Conservation (phyloP, 2,329 filamentous ascomycete genomes). For the Venturia nashicola region DNA sequence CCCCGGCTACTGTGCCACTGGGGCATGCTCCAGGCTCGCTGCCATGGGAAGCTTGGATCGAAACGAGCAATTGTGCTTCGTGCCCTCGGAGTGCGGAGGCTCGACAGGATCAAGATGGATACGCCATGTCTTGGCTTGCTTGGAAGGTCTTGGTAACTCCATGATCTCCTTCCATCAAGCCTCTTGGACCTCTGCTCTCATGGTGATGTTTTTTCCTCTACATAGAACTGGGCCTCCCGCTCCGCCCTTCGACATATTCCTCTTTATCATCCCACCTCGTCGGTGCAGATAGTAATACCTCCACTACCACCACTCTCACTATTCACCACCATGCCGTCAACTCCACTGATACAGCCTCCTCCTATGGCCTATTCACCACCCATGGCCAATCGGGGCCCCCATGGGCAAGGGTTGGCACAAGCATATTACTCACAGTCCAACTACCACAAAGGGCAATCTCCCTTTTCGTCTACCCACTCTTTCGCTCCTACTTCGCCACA, state of each 20-base stretch:
- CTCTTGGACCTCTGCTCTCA: background rate
- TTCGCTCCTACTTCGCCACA: background rate
- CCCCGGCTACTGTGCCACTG: background rate
- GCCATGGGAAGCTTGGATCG: too few relatives aligned
- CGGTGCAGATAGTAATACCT: background rate
- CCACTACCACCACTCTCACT: background rate
- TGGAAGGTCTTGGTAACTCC: conserved; percentile 1
- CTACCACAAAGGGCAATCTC: background rate
- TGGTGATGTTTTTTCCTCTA: background rate
- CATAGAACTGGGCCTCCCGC: background rate
- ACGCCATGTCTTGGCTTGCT: conserved; percentile 2
- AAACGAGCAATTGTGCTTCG: background rate
- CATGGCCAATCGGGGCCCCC: background rate
- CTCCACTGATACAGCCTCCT: background rate
- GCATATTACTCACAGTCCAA: background rate
- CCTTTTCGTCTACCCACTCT: background rate
- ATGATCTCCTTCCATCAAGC: background rate
- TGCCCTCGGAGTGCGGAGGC: background rate
- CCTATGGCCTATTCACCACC: conserved; percentile 1
- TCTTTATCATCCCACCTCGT: background rate
- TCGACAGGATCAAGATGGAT: background rate
- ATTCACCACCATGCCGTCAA: background rate
- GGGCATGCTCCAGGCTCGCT: background rate
- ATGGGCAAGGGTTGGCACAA: background rate
- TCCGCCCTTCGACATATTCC: background rate